Evolutionary conservation across 2,329 filamentous ascomycete genomes (phyloP), one percentile per base, ranked within the genome.

Genomic region (Coniochaeta sp.): DNA sequence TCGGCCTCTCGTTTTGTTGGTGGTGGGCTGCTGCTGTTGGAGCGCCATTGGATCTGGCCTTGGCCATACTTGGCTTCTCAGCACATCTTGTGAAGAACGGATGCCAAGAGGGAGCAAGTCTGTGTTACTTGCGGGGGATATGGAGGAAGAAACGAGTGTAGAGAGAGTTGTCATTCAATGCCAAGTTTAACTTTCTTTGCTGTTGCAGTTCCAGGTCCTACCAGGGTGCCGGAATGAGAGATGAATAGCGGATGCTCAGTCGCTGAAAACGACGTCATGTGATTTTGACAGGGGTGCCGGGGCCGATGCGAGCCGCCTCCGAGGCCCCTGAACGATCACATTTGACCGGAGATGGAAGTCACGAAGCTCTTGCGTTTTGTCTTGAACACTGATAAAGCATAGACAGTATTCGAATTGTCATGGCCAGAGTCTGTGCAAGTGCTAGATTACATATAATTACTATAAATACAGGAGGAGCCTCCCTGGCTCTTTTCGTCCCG

Each of bases 31-130:
- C n/a, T n/a, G 50, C 55, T 52, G 51, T 28, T 28, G 52, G 38
- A 51, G 55, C 55, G 58, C 57, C 57, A 54, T 64, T 58, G 51
- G 57, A 58, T 60, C 53, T 61, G 60, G 61, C 61, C 57, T 57
- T 60, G 59, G 61, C 59, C 62, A 61, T 63, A 48, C 42, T 49
- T 38, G 35, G 52, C 56, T 57, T 50, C 59, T 59, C 56, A 58
- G 59, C 52, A 57, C 62, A 63, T 64, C 51, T 60, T 57, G 50
- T 53, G 52, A 22, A 26, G 20, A n/a, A 3, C 20, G 38, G 6
- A 6, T 20, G 38, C 38, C 12, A 26, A 42, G 38, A 42, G 33
- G 31, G 6, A 26, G 38, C 38, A 42, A 42, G 38, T 26, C 38
- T 42, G 22, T 24, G 38, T n/a, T 42, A 42, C 38, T 42, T 42